Conservation (phyloP, 257 asterid species). For the Capsicum pubescens region DNA sequence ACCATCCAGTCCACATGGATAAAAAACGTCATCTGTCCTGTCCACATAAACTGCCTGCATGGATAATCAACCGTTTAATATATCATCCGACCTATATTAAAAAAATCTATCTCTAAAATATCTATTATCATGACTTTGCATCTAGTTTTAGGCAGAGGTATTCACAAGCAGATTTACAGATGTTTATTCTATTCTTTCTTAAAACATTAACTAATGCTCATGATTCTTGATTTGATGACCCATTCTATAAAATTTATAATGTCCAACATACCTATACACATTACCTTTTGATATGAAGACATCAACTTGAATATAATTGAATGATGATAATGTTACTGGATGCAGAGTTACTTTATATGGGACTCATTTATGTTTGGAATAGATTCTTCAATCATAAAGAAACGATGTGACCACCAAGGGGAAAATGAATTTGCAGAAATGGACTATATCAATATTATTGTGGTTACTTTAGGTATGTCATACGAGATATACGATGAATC, state of each 20-base stretch:
- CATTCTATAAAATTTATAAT: constrained; percentile 48
- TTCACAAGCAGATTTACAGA: too few species aligned
- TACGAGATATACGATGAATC: constrained; percentile 70
- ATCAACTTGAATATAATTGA: not conserved
- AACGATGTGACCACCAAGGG: constrained; percentile 46
- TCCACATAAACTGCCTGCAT: too few species aligned
- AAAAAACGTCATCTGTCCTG: too few species aligned
- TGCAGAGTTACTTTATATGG: constrained; percentile 94
- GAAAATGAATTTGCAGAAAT: constrained; percentile 83
- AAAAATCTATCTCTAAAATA: too few species aligned
- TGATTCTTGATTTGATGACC: constrained; percentile 65
- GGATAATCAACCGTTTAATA: too few species aligned
- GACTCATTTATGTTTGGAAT: constrained; percentile 77
- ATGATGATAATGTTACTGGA: constrained; percentile 21
- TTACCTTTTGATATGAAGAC: not conserved
- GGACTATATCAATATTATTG: constrained; percentile 81
- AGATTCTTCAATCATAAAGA: constrained; percentile 80
- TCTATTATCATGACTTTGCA: too few species aligned
- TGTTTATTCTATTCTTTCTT: too few species aligned
- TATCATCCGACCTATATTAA: too few species aligned
- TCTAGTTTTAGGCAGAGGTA: too few species aligned
- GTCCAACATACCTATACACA: not conserved
- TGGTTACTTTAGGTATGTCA: constrained; percentile 76
- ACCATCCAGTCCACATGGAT: too few species aligned
- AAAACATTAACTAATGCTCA: constrained; percentile 31